Evolutionary conservation across 352 stramenopile genomes (phyloP), one percentile per base, ranked within the genome.

Genomic region (Globisporangium okanoganense): DNA sequence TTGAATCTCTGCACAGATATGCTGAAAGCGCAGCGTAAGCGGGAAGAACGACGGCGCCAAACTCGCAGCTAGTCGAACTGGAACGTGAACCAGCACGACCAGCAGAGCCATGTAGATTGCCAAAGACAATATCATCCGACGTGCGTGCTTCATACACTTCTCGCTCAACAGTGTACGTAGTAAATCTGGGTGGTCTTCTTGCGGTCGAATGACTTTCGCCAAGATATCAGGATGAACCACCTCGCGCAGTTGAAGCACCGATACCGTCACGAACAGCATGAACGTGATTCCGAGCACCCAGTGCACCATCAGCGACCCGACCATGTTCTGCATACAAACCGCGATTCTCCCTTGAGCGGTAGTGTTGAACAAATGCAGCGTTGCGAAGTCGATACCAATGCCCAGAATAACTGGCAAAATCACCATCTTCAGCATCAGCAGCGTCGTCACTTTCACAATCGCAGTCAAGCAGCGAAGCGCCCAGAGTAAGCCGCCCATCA

Each of bases 371-470:
- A 98, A 63, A 35, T 79, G 73, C 6, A 98, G 76, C 25, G 94
- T 97, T 16, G 93, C 89, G 18, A 93, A 86, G 71, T 99, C 96
- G 36, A 99, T 94, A 35, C 94, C 94, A 22, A 98, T 47, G 0
- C 96, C 97, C 22, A 99, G 77, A 2, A 97, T 60, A 47, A 99
- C 86, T 3, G 97, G 96, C n/a, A 99, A 72, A 33, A 98, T 68
- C 45, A 98, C 86, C 96, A 99, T 99, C 82, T 99, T 99, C 35
- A 98, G 79, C 64, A 98, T 82, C 24, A 99, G 69, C 22, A 99
- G 77, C 16, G 96, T 90, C 13, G 92, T 92, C 16, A 99, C 96
- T 69, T 99, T 98, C 10, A 97, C 90, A 41, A 95, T 91, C 12
- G 87, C 87, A 8, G 79, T 90, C 38, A 95, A 55, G 44, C 85